phyloP scores from a whole-genome alignment of 2,329 filamentous ascomycete genomes.

The Intubia oerlemansii region DNA sequence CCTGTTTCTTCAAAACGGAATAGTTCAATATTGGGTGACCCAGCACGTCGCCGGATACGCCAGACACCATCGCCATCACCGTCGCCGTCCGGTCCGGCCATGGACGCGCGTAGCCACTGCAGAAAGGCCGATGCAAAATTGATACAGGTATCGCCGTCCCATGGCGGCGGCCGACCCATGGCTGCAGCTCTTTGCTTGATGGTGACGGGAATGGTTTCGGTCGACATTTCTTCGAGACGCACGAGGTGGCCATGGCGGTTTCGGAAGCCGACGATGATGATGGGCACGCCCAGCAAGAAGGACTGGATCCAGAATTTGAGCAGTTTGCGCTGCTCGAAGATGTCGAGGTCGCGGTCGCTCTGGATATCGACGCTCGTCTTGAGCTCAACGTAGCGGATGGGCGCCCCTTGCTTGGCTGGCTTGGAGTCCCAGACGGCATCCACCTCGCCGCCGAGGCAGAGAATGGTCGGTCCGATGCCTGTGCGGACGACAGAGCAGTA shows the following conservation, averaged over 20 bases:
- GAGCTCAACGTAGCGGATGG: conserved; percentile 82
- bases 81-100: conserved; percentile 10
- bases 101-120: conserved; percentile 44
- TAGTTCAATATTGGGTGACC: conserved; percentile 47
- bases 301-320: conserved; percentile 95
- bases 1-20: conserved; percentile 53
- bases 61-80: conserved; percentile 40
- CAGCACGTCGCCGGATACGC: conserved; percentile 48
- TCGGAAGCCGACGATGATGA: conserved; percentile 78
- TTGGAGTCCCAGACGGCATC: conserved; percentile 81
- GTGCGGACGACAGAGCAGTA: conserved; percentile 91
- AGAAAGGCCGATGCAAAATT: conserved; percentile 69
- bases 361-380: conserved; percentile 68
- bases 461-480: conserved; percentile 50
- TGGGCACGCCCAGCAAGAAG: conserved; percentile 80
- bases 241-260: conserved; percentile 48
- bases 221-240: conserved; percentile 58
- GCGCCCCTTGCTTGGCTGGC: conserved; percentile 38
- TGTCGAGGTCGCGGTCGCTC: conserved; percentile 40
- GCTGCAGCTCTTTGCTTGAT: conserved; percentile 12
- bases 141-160: conserved; percentile 88
- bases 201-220: conserved; percentile 53
- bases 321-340: conserved; percentile 68
- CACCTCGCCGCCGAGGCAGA: conserved; percentile 83
- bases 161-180: conserved; percentile 16